phyloP scores from a whole-genome alignment of 2,329 filamentous ascomycete genomes.

The Arthrobotrys sphaeroides region DNA sequence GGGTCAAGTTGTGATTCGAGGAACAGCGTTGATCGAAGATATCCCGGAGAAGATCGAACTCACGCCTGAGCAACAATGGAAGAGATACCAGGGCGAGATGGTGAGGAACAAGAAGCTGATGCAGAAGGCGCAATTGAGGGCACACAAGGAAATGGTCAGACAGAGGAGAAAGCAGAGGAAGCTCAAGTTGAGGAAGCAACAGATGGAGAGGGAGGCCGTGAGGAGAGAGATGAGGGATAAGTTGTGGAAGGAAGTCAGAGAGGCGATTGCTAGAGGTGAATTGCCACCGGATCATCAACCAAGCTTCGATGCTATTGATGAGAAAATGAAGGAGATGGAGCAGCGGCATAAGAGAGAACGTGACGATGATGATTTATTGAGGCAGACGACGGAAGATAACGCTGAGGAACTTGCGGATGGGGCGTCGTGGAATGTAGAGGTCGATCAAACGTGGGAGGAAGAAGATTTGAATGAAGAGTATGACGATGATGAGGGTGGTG shows the following conservation, averaged over 20 bases:
- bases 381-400: background rate
- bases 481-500: slow-evolving; percentile 73
- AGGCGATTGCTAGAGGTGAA: slow-evolving; percentile 2
- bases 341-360: background rate
- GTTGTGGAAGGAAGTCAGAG: slow-evolving; percentile 27
- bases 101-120: slow-evolving; percentile 36
- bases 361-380: background rate
- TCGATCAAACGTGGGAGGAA: slow-evolving; percentile 33
- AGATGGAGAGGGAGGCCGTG: slow-evolving; percentile 32
- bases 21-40: slow-evolving; percentile 42
- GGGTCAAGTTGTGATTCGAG: slow-evolving; percentile 30
- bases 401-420: background rate
- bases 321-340: background rate
- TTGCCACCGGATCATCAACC: background rate
- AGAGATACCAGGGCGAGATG: slow-evolving; percentile 48
- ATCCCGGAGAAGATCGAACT: slow-evolving; percentile 29
- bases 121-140: slow-evolving; percentile 38
- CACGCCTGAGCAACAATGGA: slow-evolving; percentile 50
- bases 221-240: slow-evolving; percentile 29
- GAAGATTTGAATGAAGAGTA: slow-evolving; percentile 61
- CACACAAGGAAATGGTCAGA: slow-evolving; percentile 23
- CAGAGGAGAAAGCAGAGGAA: slow-evolving; percentile 34
- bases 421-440: background rate
- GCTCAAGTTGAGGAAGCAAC: slow-evolving; percentile 25
- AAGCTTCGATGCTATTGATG: background rate